A percentile compares a stretch with the other conserved stretches of the same genome.
Evolutionary conservation across 2,329 filamentous ascomycete species (phyloP).

Genomic region (Xylariaceae sp.): DNA sequence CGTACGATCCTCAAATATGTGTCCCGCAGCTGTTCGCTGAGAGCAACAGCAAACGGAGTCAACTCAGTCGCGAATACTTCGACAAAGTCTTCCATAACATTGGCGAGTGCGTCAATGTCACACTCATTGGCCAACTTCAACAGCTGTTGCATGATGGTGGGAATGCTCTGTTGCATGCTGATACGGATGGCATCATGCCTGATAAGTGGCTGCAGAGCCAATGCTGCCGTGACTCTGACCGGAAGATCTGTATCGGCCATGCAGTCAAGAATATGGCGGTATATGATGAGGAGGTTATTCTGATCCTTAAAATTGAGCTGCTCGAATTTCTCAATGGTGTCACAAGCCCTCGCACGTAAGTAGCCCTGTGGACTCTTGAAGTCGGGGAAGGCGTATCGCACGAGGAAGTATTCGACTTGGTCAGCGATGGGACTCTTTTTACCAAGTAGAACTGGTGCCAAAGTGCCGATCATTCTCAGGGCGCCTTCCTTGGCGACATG

Average conservation of each 20-base stretch:
- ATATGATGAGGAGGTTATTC: conserved; percentile 94
- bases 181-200: conserved; percentile 91
- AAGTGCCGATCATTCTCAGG: conserved; percentile 93
- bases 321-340: conserved; percentile 98
- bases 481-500: conserved; percentile 96
- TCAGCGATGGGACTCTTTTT: conserved; percentile 99
- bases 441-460: conserved; percentile 90
- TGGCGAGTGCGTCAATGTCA: conserved; percentile 94
- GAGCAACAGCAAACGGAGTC: conserved; percentile 93
- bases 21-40: conserved; percentile 94
- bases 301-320: conserved; percentile 95
- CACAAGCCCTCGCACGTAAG: conserved; percentile 91
- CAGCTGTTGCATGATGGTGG: conserved; percentile 98
- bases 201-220: conserved; percentile 94
- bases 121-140: conserved; percentile 97
- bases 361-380: conserved; percentile 93
- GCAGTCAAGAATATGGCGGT: conserved; percentile 94
- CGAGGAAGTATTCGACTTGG: conserved; percentile 98
- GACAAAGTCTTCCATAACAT: conserved; percentile 99
- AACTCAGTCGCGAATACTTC: conserved; percentile 98
- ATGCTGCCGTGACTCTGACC: conserved; percentile 90
- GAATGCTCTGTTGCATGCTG: conserved; percentile 97
- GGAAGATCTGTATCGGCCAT: conserved; percentile 95
- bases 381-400: conserved; percentile 97
- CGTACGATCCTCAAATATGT: conserved; percentile 94